Percentiles rank a stretch among this genome's conserved stretches.
Conservation (phyloP, 2,329 filamentous ascomycete species). For the Exophiala viscosa region DNA sequence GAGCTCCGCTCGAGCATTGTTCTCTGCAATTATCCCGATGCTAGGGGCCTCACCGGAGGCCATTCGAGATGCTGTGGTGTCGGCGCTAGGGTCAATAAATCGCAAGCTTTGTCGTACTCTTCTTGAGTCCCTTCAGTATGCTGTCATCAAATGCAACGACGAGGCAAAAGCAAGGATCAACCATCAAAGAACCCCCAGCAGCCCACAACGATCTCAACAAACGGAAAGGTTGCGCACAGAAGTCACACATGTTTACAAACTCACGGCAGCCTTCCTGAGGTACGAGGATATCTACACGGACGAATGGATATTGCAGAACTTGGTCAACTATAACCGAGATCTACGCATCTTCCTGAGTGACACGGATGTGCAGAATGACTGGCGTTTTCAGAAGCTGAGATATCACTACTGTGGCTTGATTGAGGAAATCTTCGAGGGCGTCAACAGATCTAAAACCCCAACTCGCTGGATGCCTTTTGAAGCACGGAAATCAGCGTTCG, state of each 20-base stretch:
- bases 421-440: conserved; percentile 87
- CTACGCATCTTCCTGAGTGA: conserved; percentile 93
- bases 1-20: conserved; percentile 80
- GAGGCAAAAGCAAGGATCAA: conserved; percentile 77
- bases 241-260: conserved; percentile 91
- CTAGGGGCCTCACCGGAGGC: conserved; percentile 74
- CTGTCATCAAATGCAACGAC: conserved; percentile 79
- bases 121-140: conserved; percentile 82
- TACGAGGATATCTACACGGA: conserved; percentile 75
- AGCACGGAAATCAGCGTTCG: conserved; percentile 88
- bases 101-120: conserved; percentile 87
- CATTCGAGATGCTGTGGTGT: conserved; percentile 84
- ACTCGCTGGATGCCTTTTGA: conserved; percentile 97
- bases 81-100: conserved; percentile 91
- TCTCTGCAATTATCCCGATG: conserved; percentile 86
- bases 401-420: conserved; percentile 92
- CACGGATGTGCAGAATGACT: conserved; percentile 87
- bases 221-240: conserved; percentile 88
- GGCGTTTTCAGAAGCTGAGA: conserved; percentile 86
- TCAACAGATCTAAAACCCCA: conserved; percentile 78
- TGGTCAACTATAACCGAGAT: conserved; percentile 86
- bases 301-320: conserved; percentile 84
- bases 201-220: conserved; percentile 72
- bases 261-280: conserved; percentile 85
- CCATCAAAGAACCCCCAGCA: conserved; percentile 81